phyloP scores from a whole-genome alignment of 2,329 filamentous ascomycete genomes.

The Colletotrichum salicis region DNA sequence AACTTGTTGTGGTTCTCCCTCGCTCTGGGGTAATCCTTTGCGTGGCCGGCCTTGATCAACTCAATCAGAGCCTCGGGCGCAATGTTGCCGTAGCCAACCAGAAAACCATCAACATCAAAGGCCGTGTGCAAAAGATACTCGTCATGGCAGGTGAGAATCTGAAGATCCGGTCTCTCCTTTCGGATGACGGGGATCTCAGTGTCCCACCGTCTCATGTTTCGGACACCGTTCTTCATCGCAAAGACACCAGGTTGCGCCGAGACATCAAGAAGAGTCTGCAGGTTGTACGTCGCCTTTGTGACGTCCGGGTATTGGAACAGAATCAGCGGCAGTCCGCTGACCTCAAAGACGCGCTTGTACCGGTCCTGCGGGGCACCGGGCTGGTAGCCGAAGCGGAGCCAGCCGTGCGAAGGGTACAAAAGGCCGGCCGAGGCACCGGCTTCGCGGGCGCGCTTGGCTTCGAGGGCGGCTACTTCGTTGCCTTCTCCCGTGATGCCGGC shows the following conservation, averaged over 20 bases:
- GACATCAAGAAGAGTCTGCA: slow-evolving; percentile 64
- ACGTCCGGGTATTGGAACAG: slow-evolving; percentile 65
- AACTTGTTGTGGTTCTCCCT: slow-evolving; percentile 61
- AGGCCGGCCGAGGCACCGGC: slow-evolving; percentile 62
- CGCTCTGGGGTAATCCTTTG: slow-evolving; percentile 58
- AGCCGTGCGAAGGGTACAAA: slow-evolving; percentile 63
- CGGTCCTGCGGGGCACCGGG: slow-evolving; percentile 62
- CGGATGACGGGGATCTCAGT: slow-evolving; percentile 65
- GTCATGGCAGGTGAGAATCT: slow-evolving; percentile 63
- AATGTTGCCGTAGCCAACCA: slow-evolving; percentile 65
- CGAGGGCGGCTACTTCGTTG: slow-evolving; percentile 61
- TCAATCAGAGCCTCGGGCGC: slow-evolving; percentile 61
- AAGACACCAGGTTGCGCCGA: slow-evolving; percentile 62
- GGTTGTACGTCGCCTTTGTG: slow-evolving; percentile 62
- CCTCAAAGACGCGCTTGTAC: slow-evolving; percentile 61
- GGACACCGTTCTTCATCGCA: slow-evolving; percentile 67
- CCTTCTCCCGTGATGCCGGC: slow-evolving; percentile 64
- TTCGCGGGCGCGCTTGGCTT: slow-evolving; percentile 61
- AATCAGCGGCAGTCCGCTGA: slow-evolving; percentile 59
- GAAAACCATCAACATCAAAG: slow-evolving; percentile 64
- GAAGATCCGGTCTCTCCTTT: slow-evolving; percentile 57
- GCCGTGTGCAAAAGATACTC: slow-evolving; percentile 63
- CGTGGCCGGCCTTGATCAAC: slow-evolving; percentile 62
- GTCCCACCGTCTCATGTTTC: slow-evolving; percentile 68
- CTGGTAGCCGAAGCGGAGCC: slow-evolving; percentile 66